Percentiles rank a stretch among this genome's conserved stretches.
Evolutionary conservation across 257 asterid species (phyloP).

Genomic region (Verbena officinalis): DNA sequence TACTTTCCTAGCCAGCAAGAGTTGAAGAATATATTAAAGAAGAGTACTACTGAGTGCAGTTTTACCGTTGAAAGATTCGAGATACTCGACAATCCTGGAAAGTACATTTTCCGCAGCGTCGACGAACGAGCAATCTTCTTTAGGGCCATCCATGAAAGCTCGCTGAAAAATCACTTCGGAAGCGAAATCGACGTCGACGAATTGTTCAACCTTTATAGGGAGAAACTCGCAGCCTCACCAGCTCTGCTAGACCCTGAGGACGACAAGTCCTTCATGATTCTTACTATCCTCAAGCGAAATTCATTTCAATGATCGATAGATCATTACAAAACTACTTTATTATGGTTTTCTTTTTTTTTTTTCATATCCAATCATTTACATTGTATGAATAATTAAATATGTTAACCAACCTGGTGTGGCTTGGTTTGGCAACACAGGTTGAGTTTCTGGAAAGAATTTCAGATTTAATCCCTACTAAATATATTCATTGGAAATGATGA

Average conservation of each 20-base stretch:
- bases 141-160: conserved; percentile 26
- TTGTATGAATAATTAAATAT: too few species aligned
- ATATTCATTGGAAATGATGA: too few species aligned
- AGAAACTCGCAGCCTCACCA: conserved; percentile 29
- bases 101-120: not conserved
- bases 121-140: not conserved
- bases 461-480: too few species aligned
- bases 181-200: conserved; percentile 36
- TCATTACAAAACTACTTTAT: too few species aligned
- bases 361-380: too few species aligned
- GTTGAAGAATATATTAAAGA: conserved; percentile 10
- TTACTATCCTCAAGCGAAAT: too few species aligned
- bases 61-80: conserved; percentile 33
- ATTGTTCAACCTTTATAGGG: conserved; percentile 28
- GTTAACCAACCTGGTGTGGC: too few species aligned
- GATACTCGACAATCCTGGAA: conserved; percentile 18
- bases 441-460: too few species aligned
- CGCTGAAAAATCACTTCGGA: conserved; percentile 30
- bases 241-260: conserved; percentile 1
- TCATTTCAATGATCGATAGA: too few species aligned
- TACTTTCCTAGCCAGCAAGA: conserved; percentile 19
- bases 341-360: too few species aligned
- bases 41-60: not conserved
- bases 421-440: too few species aligned
- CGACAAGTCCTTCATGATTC: conserved; percentile 17